Evolutionary conservation across 75 land plant species (phyloP), one percentile per base, ranked within the genome.

Genomic region (Pinus albicaulis): DNA sequence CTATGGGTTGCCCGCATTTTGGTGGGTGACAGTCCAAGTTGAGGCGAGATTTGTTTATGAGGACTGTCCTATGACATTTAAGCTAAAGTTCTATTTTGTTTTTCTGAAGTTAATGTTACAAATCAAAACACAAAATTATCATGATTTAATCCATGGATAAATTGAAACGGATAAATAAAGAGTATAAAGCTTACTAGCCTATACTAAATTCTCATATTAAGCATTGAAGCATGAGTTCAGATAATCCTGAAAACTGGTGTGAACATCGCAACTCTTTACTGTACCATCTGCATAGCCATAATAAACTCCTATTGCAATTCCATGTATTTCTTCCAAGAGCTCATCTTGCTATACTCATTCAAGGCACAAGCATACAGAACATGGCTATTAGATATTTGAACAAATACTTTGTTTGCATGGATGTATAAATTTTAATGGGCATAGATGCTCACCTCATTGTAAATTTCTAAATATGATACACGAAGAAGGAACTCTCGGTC

Each of bases 401-500:
- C n/a, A 36, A 68, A 38, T 38, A 68, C 4, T 1, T n/a, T 38
- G 48, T 38, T 11, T 68, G 44, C 7, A 31, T 31, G 31, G 31
- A 41, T 38, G 28, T 4, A 41, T 5, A 65, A 65, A 31, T 17
- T 25, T 38, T 7, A 38, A 68, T 19, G 10, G 52, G 8, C 23
- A 34, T 19, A n/a, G 41, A 24, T 53, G 28, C 74, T 34, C 5
- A 87, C 89, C 89, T 87, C 89, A 76, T 87, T 87, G 63, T 87
- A 87, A 24, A 87, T 87, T 74, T 87, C 89, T 19, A 87, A 77
- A 70, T 87, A 87, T 25, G 89, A 87, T 24, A 87, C 89, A 17
- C 88, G 89, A 71, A 87, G 79, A 71, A 87, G 84, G 59, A 87
- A 87, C 59, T 87, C 88, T 41, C 88, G 77, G 10, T 80, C 81